Conservation (phyloP, 176 grass and related monocot genomes). For the Carex pumila region DNA sequence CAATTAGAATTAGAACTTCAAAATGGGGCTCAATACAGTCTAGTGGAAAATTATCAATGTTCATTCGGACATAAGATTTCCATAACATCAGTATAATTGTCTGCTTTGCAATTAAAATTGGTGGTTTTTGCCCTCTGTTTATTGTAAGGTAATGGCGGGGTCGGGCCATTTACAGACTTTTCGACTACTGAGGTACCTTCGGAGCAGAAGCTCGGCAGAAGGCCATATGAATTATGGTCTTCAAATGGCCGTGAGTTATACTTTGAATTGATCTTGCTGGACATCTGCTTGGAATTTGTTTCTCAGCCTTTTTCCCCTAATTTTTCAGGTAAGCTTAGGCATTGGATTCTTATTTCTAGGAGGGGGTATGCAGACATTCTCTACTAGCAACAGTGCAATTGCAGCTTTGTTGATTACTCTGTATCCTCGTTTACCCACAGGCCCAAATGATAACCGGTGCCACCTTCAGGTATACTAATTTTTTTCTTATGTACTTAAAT, state of each 20-base stretch:
- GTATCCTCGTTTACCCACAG: constrained; percentile 89
- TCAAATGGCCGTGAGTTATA: constrained; percentile 78
- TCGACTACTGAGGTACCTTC: constrained; percentile 81
- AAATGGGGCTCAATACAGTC: not conserved
- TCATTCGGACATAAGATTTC: not conserved
- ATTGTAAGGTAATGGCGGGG: constrained; percentile 84
- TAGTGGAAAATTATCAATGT: not conserved
- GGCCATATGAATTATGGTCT: constrained; percentile 96
- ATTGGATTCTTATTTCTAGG: constrained; percentile 95
- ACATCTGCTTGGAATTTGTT: not conserved
- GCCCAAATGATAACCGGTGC: constrained; percentile 95
- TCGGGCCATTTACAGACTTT: constrained; percentile 93
- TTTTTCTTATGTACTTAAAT: not conserved
- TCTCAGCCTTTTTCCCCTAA: constrained; percentile 13
- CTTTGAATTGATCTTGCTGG: not conserved
- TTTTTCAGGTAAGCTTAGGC: constrained; percentile 78
- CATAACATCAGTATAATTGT: not conserved
- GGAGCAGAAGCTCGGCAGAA: constrained; percentile 81
- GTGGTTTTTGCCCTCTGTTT: not conserved
- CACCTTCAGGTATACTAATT: constrained; percentile 72
- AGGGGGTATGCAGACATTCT: constrained; percentile 89
- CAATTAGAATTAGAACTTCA: not conserved
- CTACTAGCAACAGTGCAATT: constrained; percentile 78
- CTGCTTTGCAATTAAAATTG: not conserved
- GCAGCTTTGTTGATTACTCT: constrained; percentile 78